A percentile compares a stretch with the other conserved stretches of the same genome.
Conservation (phyloP, 768 basidiomycete genomes). For the Leccinum truebloodii region DNA sequence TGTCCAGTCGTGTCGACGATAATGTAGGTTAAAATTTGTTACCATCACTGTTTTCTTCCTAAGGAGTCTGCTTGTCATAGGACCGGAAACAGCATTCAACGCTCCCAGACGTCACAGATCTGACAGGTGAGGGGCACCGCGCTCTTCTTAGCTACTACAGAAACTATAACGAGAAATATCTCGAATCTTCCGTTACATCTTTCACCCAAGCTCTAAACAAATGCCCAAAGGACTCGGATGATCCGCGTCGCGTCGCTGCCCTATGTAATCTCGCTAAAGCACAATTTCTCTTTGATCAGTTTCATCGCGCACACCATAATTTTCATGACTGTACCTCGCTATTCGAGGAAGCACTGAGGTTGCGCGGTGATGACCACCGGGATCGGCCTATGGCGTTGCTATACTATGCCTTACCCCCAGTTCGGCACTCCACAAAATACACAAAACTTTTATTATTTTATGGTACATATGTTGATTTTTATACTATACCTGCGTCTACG, state of each 20-base stretch:
- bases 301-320: neutral
- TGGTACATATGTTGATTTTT: too few relatives aligned
- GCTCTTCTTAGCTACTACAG: neutral
- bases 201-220: constrained; percentile 4
- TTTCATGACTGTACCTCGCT: neutral
- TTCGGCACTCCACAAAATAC: too few relatives aligned
- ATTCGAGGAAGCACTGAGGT: constrained; percentile 13
- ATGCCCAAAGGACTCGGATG: constrained; percentile 2
- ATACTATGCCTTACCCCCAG: too few relatives aligned
- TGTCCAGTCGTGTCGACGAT: neutral
- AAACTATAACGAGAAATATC: neutral
- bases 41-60: neutral
- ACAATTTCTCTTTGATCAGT: neutral
- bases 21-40: neutral
- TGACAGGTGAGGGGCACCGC: constrained; percentile 6
- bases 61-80: neutral
- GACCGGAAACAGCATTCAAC: neutral
- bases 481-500: too few relatives aligned
- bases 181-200: constrained; percentile 5
- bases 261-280: constrained; percentile 14
- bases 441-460: too few relatives aligned
- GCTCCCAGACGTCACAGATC: neutral
- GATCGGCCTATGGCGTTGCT: constrained; percentile 12
- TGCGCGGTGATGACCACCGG: constrained; percentile 3
- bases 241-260: neutral